phyloP scores from a whole-genome alignment of 495 filamentous ascomycete species.

The Podospora fimiseda region DNA sequence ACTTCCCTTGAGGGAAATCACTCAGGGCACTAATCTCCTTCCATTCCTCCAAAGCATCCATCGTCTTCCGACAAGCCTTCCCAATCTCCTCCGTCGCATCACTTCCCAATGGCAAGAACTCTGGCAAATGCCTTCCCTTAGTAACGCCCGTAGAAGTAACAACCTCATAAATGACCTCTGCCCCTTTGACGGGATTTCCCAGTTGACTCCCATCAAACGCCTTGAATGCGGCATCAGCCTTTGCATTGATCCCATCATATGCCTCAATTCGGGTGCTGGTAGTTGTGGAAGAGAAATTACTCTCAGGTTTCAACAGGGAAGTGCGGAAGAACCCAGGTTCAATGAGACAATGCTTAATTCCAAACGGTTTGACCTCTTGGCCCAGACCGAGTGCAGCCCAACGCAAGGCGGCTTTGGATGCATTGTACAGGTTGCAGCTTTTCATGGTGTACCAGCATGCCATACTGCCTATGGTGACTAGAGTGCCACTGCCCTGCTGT shows the following conservation, averaged over 20 bases:
- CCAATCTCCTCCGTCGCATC: constrained; percentile 14
- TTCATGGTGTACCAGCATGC: constrained; percentile 31
- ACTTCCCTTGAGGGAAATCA: constrained; percentile 4
- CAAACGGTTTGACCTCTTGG: constrained; percentile 38
- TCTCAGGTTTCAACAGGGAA: constrained; percentile 30
- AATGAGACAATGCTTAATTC: constrained; percentile 38
- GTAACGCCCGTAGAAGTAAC: constrained; percentile 26
- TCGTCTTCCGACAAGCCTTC: neutral
- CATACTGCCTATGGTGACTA: constrained; percentile 47
- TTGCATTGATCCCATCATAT: constrained; percentile 16
- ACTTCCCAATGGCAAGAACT: constrained; percentile 17
- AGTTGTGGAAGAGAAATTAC: constrained; percentile 2
- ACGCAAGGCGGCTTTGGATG: constrained; percentile 46
- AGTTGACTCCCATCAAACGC: constrained; percentile 18
- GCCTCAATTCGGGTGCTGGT: constrained; percentile 8
- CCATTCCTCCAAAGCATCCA: constrained; percentile 9
- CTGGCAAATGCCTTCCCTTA: constrained; percentile 15
- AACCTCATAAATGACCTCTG: constrained; percentile 30
- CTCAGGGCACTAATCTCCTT: constrained; percentile 1
- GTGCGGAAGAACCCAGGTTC: constrained; percentile 51
- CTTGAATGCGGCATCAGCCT: neutral
- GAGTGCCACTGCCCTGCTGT: constrained; percentile 32
- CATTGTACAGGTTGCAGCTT: constrained; percentile 41
- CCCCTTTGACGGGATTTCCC: constrained; percentile 31
- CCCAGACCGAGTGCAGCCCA: constrained; percentile 33